phyloP scores from a whole-genome alignment of 192 early-diverging fungal genomes.

The Allomyces macrogynus region DNA sequence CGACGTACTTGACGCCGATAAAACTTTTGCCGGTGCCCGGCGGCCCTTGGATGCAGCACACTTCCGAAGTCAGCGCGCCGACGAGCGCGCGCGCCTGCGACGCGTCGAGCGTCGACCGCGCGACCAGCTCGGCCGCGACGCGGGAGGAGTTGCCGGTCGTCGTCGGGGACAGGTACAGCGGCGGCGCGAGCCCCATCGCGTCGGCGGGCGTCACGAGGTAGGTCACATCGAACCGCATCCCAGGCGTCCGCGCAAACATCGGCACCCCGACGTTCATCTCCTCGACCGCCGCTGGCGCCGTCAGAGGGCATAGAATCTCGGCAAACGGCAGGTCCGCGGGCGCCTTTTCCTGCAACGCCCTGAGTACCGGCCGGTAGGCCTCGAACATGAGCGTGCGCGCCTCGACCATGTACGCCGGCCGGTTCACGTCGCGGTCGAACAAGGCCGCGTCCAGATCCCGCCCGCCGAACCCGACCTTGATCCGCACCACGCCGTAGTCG shows the following conservation, averaged over 20 bases:
- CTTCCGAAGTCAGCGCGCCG: slow-evolving; percentile 21
- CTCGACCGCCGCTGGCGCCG: not conserved
- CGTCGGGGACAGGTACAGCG: not conserved
- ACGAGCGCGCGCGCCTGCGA: slow-evolving; percentile 26
- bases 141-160: not conserved
- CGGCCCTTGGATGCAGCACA: slow-evolving; percentile 37
- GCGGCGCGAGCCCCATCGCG: not conserved
- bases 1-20: slow-evolving; percentile 27
- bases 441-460: no score
- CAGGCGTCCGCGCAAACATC: slow-evolving; percentile 6
- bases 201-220: slow-evolving; percentile 5
- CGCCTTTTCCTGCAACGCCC: slow-evolving; percentile 7
- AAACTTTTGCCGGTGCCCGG: slow-evolving; percentile 29
- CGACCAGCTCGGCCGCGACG: not conserved
- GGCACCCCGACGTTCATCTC: not conserved
- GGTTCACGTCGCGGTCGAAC: slow-evolving; percentile 8
- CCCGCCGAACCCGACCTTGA: no score
- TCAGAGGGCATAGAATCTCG: slow-evolving; percentile 6
- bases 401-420: slow-evolving; percentile 9
- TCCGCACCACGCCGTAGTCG: no score
- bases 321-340: slow-evolving; percentile 7
- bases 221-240: slow-evolving; percentile 8
- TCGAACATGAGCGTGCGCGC: slow-evolving; percentile 11
- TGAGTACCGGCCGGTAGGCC: slow-evolving; percentile 11
- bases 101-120: slow-evolving; percentile 17